phyloP scores from a whole-genome alignment of 2,329 filamentous ascomycete genomes.

The Penicillium hesseltinei region DNA sequence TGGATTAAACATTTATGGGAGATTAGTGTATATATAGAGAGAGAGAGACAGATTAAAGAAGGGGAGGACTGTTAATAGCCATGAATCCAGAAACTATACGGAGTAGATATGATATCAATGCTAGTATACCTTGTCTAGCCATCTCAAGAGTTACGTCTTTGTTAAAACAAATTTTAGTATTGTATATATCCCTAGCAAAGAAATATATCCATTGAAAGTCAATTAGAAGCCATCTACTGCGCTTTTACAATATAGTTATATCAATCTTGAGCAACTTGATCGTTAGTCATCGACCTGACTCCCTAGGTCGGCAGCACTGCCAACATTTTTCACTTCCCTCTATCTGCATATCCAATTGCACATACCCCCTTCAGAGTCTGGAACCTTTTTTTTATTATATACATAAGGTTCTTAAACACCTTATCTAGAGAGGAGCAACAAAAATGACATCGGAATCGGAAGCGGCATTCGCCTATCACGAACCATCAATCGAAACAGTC shows the following conservation, averaged over 20 bases:
- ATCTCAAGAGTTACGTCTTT: neutral
- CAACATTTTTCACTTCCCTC: neutral
- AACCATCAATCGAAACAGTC: slow-evolving; percentile 60
- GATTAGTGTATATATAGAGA: neutral
- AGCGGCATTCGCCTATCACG: slow-evolving; percentile 56
- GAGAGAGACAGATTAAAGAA: too few species aligned
- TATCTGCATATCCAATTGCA: neutral
- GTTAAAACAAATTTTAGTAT: neutral
- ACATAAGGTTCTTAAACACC: neutral
- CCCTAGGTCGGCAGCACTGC: too few species aligned
- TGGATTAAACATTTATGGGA: neutral
- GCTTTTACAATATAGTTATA: neutral
- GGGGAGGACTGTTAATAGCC: too few species aligned
- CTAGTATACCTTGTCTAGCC: neutral
- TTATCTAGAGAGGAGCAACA: neutral
- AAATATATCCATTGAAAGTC: neutral
- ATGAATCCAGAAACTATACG: neutral
- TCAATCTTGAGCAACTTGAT: too few species aligned
- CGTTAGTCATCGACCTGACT: neutral
- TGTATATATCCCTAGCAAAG: neutral
- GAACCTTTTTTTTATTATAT: neutral
- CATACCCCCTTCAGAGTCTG: neutral
- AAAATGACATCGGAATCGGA: slow-evolving; percentile 4
- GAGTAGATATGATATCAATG: neutral
- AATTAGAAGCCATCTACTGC: neutral